Base-by-base conservation (phyloP, 306 rosid genomes). In the Benincasa hispida region DNA sequence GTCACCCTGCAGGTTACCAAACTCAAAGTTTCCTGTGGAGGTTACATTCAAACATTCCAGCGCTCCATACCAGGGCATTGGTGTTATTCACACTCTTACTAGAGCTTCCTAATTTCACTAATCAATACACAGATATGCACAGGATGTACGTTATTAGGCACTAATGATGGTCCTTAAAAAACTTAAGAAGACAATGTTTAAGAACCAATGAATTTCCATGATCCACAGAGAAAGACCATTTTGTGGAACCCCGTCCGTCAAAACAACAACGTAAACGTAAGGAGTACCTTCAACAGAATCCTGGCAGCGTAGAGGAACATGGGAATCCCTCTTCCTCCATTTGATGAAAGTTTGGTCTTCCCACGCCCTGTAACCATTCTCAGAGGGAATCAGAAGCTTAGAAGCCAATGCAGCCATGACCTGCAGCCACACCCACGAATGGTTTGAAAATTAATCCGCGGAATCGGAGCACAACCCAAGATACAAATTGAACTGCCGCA, bases 241-340 rank as follows among this genome's bases (percentile, higher is more conserved):
- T 25, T 17, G 11, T 2, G 2, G 37, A 62, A 50, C 28, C 47
- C 61, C 34, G 4, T 59, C 2, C 3, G 19, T 27, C 19, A 59
- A 27, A 59, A 63, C 10, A 75, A 30, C 19, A 54, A 34, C 34
- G 32, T 12, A 32, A 14, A 14, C 22, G 14, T 18, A 50, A 50
- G 55, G 27, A 24, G 1, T n/a, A 94, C 98, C 98, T 83, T 94
- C 93, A 78, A 94, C 75, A 28, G 98, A 94, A 15, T 90, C 97
- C 81, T 94, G 97, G 84, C 91, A 94, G 30, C 87, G 97, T 57
- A 94, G 83, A 78, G 86, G 84, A 82, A 90, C 97, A 72, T 91
- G 98, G 2, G 96, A 27, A 54, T 94, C 97, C 70, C 96, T 87
- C 87, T 94, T 94, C 55, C 79, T 88, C 98, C 98, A 94, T 78